phyloP scores from a whole-genome alignment of 2,329 filamentous ascomycete genomes.

The Aspergillus terreus region DNA sequence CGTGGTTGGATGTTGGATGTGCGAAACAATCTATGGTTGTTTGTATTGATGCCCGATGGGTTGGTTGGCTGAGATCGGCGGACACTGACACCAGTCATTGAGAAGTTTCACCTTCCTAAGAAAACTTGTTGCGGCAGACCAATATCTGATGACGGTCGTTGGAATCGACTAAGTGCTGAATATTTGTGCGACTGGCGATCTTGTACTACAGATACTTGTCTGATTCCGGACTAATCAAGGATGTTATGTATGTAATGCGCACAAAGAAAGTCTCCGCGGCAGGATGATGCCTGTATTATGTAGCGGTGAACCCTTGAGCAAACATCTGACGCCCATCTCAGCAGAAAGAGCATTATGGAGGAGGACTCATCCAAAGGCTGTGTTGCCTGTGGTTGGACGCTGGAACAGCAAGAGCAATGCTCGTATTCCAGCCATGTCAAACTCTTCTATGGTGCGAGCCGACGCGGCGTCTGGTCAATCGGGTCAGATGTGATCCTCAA shows the following conservation, averaged over 20 bases:
- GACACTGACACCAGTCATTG: background rate
- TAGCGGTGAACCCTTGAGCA: background rate
- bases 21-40: background rate
- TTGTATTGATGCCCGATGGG: background rate
- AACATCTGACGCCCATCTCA: background rate
- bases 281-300: background rate
- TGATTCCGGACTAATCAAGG: background rate
- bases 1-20: background rate
- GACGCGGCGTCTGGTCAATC: slow-evolving; percentile 11
- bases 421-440: slow-evolving; percentile 8
- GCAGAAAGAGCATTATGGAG: background rate
- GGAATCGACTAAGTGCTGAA: background rate
- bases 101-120: background rate
- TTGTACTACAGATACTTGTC: background rate
- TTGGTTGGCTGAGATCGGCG: background rate
- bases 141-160: background rate
- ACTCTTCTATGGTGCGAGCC: slow-evolving; percentile 11
- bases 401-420: no score
- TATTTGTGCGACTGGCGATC: background rate
- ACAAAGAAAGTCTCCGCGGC: background rate
- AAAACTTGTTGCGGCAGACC: background rate
- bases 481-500: slow-evolving; percentile 15
- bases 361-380: background rate
- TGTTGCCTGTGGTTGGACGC: background rate
- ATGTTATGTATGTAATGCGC: background rate